Evolutionary conservation across 2,329 filamentous ascomycete species (phyloP), one percentile per base, ranked within the genome.

Genomic region (Tolypocladium amazonense): DNA sequence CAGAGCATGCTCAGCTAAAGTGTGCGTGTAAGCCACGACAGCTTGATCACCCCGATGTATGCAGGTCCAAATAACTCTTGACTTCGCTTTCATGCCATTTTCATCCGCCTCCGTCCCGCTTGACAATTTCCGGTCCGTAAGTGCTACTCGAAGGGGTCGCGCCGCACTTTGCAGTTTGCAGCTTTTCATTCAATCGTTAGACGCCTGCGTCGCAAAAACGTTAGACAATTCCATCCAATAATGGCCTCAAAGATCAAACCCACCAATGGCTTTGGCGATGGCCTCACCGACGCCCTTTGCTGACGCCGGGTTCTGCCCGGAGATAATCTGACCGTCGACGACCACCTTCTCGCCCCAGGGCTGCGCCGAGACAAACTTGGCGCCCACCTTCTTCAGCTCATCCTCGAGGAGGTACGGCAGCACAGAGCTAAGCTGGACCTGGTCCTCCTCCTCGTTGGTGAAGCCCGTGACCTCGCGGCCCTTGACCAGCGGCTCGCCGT

Each of bases 401-500:
- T 79, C 76, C 75, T 88, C 84, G 2, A 87, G 77, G 65, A 80
- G 67, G 63, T 84, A 84, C 2, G 85, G 85, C 76, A 86, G 78
- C 14, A 76, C 82, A 1, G 77, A 79, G 27, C 72, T 78, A 18
- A 77, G 74, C 66, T 78, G 68, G 8, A 75, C 56, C 58, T 85
- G 69, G 1, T 74, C 71, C 70, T 80, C 77, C 62, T 81, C 80
- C 70, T 84, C 83, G 52, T 89, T 80, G 70, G 80, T 70, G 71
- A 88, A 89, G 12, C 81, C 85, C 0, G 85, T 87, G 30, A 85
- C 82, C 54, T 78, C 73, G 67, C 79, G 79, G 53, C 81, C 84
- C 56, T 77, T 72, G 45, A 89, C 71, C 12, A 88, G 72, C 57
- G 77, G 76, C 63, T 76, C 73, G 39, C 83, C 84, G 62, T 79